Conservation (phyloP, 164 flowering plant genomes). For the Kalanchoe fedtschenkoi region DNA sequence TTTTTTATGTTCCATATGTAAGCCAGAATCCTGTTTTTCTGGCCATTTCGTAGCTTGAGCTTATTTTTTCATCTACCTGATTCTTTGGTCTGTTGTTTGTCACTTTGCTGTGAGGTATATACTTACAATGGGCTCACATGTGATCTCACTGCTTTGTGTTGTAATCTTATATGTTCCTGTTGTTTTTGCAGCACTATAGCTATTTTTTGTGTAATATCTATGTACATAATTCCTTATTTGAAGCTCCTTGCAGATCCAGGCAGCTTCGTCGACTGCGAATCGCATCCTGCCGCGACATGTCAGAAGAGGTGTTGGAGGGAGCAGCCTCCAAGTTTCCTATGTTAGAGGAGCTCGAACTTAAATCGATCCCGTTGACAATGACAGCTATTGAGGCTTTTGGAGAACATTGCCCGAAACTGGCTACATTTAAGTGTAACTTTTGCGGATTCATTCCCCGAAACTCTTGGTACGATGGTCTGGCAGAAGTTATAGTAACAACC, state of each 20-base stretch:
- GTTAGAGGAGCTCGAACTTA: conserved; percentile 44
- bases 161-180: too few relatives aligned
- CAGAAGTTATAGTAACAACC: conserved; percentile 16
- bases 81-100: too few relatives aligned
- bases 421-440: conserved; percentile 10
- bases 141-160: too few relatives aligned
- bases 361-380: conserved; percentile 16
- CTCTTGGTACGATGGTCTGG: conserved; percentile 13
- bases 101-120: too few relatives aligned
- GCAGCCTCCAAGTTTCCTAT: conserved; percentile 25
- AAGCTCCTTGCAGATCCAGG: conserved; percentile 17
- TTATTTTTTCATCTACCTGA: too few relatives aligned
- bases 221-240: not conserved
- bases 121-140: too few relatives aligned
- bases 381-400: conserved; percentile 29
- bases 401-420: conserved; percentile 16
- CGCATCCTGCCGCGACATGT: conserved; percentile 17
- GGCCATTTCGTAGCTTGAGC: too few relatives aligned
- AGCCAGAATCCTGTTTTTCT: too few relatives aligned
- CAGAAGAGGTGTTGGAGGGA: conserved; percentile 23
- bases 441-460: not conserved
- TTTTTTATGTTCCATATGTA: too few relatives aligned
- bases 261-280: conserved; percentile 37
- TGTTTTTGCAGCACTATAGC: not conserved
- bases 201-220: too few relatives aligned